These are phyloP conservation scores for Cercospora berteroae DNA, from an alignment of 2,329 filamentous ascomycete species.

Conservation along the genomic window DNA sequence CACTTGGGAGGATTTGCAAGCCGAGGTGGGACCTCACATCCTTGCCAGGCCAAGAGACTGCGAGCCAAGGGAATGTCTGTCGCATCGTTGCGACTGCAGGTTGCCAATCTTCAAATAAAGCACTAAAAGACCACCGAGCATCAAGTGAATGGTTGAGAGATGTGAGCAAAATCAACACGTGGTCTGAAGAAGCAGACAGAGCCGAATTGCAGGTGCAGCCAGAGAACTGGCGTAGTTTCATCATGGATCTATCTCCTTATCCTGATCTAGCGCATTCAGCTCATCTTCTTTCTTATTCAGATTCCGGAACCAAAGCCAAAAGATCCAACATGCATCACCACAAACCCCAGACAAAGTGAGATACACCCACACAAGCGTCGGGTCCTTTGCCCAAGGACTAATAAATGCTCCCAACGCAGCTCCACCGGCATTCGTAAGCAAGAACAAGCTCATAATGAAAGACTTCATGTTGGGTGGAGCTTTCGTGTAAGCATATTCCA, in stretches of 20 bases:
- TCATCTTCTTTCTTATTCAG: slow-evolving; percentile 19
- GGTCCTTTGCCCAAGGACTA: slow-evolving; percentile 60
- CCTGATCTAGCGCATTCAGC: slow-evolving; percentile 21
- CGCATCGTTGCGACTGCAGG: too few species aligned
- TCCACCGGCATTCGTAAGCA: slow-evolving; percentile 52
- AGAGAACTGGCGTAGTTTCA: too few species aligned
- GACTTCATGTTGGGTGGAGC: slow-evolving; percentile 46
- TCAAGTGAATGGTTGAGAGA: not conserved
- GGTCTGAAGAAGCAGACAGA: too few species aligned
- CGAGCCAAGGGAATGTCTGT: too few species aligned
- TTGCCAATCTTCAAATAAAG: too few species aligned
- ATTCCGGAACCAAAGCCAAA: slow-evolving; percentile 45
- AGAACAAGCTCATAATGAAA: slow-evolving; percentile 29
- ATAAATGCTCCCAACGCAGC: slow-evolving; percentile 60
- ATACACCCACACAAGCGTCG: slow-evolving; percentile 61
- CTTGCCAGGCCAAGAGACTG: too few species aligned
- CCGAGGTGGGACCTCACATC: not conserved
- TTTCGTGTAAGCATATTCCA: slow-evolving; percentile 48
- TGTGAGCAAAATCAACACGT: not conserved
- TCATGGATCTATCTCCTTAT: not conserved
- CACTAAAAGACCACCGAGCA: not conserved
- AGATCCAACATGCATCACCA: slow-evolving; percentile 20
- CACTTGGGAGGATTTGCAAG: too few species aligned
- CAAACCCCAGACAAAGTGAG: slow-evolving; percentile 19
- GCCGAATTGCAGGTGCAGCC: too few species aligned